Conservation (phyloP, 176 grass and related monocot species). For the Puccinellia tenuiflora region DNA sequence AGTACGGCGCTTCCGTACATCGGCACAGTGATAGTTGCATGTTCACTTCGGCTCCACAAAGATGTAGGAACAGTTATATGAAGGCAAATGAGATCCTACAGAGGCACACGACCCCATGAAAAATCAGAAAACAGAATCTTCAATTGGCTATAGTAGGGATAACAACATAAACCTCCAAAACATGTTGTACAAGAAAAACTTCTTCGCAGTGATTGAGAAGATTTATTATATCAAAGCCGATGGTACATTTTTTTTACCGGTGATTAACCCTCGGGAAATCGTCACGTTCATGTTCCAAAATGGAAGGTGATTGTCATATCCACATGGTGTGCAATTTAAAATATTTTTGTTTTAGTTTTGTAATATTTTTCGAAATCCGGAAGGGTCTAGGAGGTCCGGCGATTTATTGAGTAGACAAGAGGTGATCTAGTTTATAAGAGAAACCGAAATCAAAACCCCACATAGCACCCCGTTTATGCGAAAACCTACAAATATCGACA, state of each 20-base stretch:
- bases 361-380: neutral
- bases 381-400: too few species aligned
- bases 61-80: neutral
- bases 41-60: slow-evolving; percentile 20
- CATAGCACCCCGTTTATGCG: too few species aligned
- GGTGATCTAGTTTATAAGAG: neutral
- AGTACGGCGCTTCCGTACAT: neutral
- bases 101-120: neutral
- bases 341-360: neutral
- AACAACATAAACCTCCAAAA: neutral
- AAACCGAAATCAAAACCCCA: neutral
- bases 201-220: slow-evolving; percentile 1
- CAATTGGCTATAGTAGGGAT: slow-evolving; percentile 10
- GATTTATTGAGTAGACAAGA: neutral
- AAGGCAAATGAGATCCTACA: slow-evolving; percentile 14
- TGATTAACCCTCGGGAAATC: too few species aligned
- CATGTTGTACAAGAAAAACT: neutral
- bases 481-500: too few species aligned
- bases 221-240: neutral
- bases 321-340: neutral
- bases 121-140: neutral
- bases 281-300: neutral
- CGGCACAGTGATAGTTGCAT: slow-evolving; percentile 10
- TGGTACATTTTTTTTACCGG: neutral
- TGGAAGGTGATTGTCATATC: neutral